phyloP scores from a whole-genome alignment of 2,329 filamentous ascomycete genomes.

The Penicillium sumatraense region DNA sequence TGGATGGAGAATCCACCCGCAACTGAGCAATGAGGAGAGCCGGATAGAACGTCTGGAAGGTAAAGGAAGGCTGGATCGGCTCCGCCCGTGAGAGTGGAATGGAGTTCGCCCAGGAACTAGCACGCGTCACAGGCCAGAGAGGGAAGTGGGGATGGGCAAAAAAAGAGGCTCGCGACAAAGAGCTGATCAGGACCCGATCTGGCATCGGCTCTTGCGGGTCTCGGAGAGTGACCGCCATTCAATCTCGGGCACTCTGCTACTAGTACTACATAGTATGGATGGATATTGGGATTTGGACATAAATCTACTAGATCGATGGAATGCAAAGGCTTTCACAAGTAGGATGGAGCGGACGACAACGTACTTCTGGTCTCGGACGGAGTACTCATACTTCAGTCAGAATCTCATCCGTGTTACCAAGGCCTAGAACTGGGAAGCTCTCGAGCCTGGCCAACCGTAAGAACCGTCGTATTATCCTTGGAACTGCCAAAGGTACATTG shows the following conservation, averaged over 20 bases:
- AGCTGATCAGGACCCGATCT: conserved; percentile 21
- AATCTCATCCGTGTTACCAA: not conserved
- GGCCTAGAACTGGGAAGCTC: not conserved
- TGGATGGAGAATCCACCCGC: not conserved
- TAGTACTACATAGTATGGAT: not conserved
- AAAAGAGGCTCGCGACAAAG: conserved; percentile 20
- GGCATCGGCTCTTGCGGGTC: conserved; percentile 18
- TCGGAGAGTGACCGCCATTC: conserved; percentile 24
- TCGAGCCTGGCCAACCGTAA: not conserved
- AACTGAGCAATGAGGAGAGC: conserved; percentile 20
- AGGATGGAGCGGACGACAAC: not conserved
- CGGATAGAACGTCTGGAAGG: conserved; percentile 31
- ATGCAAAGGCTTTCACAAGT: not conserved
- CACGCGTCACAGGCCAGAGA: conserved; percentile 14
- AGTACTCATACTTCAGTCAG: not conserved
- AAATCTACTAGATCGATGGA: not conserved
- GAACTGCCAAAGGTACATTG: too few relatives aligned
- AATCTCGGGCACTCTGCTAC: not conserved
- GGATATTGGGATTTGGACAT: not conserved
- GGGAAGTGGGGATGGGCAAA: conserved; percentile 7
- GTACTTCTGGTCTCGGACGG: not conserved
- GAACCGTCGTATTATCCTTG: too few relatives aligned
- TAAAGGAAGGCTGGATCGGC: conserved; percentile 27
- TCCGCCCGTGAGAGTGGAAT: conserved; percentile 10
- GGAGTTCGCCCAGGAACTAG: conserved; percentile 18